These are phyloP conservation scores for Cinnamomum micranthum DNA, from an alignment of 164 flowering plant species.

Conservation along the genomic window DNA sequence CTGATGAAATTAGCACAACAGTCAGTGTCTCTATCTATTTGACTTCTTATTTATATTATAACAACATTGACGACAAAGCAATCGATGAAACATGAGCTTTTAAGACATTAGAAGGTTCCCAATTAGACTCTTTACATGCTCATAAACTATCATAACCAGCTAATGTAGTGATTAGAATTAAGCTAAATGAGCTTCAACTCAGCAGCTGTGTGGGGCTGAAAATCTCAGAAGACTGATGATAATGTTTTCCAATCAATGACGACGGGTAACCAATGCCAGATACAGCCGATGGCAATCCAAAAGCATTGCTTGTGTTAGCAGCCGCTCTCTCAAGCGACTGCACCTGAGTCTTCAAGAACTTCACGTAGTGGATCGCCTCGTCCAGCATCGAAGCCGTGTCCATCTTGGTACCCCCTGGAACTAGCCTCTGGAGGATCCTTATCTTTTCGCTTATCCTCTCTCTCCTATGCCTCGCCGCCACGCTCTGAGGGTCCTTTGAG, in stretches of 20 bases:
- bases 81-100: not conserved
- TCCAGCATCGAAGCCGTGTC: conserved; percentile 69
- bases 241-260: conserved; percentile 14
- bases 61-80: not conserved
- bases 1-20: too few relatives aligned
- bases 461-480: conserved; percentile 57
- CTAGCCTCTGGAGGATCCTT: conserved; percentile 57
- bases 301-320: conserved; percentile 19
- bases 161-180: not conserved
- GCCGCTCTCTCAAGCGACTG: conserved; percentile 46
- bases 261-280: conserved; percentile 21
- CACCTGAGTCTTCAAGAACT: conserved; percentile 54
- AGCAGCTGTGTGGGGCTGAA: conserved; percentile 29
- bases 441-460: conserved; percentile 61
- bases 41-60: not conserved
- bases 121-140: not conserved
- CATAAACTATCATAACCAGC: too few relatives aligned
- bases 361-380: conserved; percentile 59
- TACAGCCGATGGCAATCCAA: conserved; percentile 30
- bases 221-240: conserved; percentile 21
- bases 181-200: conserved; percentile 12
- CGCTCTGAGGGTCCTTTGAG: conserved; percentile 60
- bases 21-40: too few relatives aligned
- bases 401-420: conserved; percentile 66
- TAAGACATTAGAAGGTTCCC: conserved; percentile 2